Evolutionary conservation across 345 rosid species (phyloP), one percentile per base, ranked within the genome.

Genomic region (Sisymbrium irio): DNA sequence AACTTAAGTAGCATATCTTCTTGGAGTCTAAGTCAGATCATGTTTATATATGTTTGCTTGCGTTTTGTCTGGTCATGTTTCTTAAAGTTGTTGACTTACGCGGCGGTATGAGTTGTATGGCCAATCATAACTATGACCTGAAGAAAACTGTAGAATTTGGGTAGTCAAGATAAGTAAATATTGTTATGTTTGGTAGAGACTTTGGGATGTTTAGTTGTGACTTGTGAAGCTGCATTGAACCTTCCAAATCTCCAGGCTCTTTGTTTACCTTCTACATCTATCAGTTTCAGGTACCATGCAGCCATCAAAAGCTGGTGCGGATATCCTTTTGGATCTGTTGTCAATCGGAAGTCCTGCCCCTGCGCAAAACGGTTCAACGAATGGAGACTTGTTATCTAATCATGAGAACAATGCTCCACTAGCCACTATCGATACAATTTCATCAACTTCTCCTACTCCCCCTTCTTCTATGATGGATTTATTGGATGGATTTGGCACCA

Each of bases 311-410:
- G 87, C 85, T 69, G 90, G 92, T 17, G 69, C 97, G 1, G 96
- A 94, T 83, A 87, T 84, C 71, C 88, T 94, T 35, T 72, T 94
- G 75, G 97, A 89, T 85, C 88, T 94, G 67, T 74, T 91, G 85
- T 94, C 98, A 41, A 82, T 91, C 54, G 96, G 97, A 82, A 67
- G 83, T 40, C 81, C 84, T 39, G 54, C 88, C 70, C 76, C 86
- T 11, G 76, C 40, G 46, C 91, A 83, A 77, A 85, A 62, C 75
- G 83, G 77, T 74, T 74, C 91, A 56, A 45, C 69, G 17, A 60
- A 75, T 58, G 93, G 86, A 66, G 82, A 88, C 64, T 71, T 87
- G 70, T 84, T 86, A 63, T 72, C 88, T 59, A 79, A 68, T 77
- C 82, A 82, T 66, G 83, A 83, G 27, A 81, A 80, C 45, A 85